Conservation (phyloP, 1,284 basidiomycete species). For the Mycena sp. region DNA sequence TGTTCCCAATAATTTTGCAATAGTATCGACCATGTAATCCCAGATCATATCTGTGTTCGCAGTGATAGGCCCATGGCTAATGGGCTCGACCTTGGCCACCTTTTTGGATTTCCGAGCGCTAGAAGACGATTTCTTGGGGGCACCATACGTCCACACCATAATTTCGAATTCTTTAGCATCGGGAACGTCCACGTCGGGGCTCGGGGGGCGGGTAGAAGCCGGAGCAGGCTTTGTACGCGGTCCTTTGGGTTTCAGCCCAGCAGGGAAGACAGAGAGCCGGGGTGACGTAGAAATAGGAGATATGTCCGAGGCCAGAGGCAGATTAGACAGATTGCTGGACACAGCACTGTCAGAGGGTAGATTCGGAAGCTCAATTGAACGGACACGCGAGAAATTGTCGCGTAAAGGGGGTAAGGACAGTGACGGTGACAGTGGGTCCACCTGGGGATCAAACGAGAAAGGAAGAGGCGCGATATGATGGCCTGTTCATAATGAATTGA, state of each 20-base stretch:
- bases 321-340: no score
- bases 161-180: background rate
- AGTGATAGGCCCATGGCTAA: background rate
- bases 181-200: background rate
- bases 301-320: no score
- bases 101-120: background rate
- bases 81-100: background rate
- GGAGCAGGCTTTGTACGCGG: background rate
- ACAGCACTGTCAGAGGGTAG: no score
- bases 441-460: no score
- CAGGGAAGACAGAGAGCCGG: background rate
- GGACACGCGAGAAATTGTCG: no score
- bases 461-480: no score
- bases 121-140: background rate
- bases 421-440: no score
- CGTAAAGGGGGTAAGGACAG: no score
- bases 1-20: background rate
- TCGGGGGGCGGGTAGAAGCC: background rate
- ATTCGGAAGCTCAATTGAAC: no score
- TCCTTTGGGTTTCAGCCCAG: background rate
- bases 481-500: no score
- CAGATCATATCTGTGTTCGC: background rate
- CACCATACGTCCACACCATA: background rate
- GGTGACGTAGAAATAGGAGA: no score
- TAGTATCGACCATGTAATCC: background rate